phyloP scores from a whole-genome alignment of 163 green algal genomes.

The Botryococcus braunii region DNA sequence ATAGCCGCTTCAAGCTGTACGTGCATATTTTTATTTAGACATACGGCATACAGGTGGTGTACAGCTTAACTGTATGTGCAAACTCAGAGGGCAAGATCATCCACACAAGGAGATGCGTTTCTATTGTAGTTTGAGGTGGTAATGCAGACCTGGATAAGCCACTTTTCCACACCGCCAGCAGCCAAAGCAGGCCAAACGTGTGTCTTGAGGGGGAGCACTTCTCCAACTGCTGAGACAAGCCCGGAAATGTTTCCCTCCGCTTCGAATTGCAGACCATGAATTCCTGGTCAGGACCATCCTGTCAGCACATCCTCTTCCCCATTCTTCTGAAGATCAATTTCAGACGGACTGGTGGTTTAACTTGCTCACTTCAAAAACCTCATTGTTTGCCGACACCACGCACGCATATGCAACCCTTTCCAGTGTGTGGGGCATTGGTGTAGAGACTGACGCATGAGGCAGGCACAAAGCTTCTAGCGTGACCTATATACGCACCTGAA shows the following conservation, averaged over 20 bases:
- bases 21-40: not conserved
- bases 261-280: conserved; percentile 55
- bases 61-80: conserved; percentile 1
- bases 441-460: no score
- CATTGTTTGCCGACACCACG: no score
- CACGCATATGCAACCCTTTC: no score
- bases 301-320: no score
- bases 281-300: no score
- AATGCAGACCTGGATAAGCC: conserved; percentile 55
- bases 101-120: not conserved
- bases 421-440: no score
- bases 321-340: no score
- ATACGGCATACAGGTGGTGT: not conserved
- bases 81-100: not conserved
- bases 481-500: no score
- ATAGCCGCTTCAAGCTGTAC: conserved; percentile 60
- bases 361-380: no score
- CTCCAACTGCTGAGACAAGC: conserved; percentile 57
- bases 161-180: conserved; percentile 61
- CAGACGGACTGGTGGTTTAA: no score
- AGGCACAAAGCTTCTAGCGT: no score
- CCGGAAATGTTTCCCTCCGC: conserved; percentile 39
- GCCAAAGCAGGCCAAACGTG: conserved; percentile 50
- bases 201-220: conserved; percentile 56
- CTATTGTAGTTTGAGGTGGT: not conserved